phyloP scores from a whole-genome alignment of 2,329 filamentous ascomycete species.

The Colletotrichum sp. region DNA sequence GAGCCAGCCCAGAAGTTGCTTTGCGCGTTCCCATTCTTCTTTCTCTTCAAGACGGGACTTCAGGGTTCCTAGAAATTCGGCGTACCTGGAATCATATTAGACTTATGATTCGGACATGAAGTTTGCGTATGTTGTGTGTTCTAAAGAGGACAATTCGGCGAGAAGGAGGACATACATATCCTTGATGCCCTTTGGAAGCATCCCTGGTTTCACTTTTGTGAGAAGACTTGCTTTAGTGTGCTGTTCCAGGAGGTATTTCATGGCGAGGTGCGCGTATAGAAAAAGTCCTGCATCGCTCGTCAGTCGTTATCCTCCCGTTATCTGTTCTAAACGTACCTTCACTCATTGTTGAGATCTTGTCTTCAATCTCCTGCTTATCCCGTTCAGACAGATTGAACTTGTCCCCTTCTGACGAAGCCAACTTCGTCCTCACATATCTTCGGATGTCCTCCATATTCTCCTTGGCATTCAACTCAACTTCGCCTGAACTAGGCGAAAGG shows the following conservation, averaged over 20 bases:
- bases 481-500: constrained; percentile 25
- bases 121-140: too few species aligned
- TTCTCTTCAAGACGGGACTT: not conserved
- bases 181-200: constrained; percentile 8
- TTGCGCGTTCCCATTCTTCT: constrained; percentile 26
- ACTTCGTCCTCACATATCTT: not conserved
- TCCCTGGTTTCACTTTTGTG: constrained; percentile 20
- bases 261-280: constrained; percentile 32
- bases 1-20: constrained; percentile 42
- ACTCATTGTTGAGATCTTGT: constrained; percentile 6
- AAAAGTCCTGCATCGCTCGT: constrained; percentile 29
- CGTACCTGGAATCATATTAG: constrained; percentile 26
- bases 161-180: not conserved
- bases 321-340: not conserved
- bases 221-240: constrained; percentile 21
- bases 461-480: constrained; percentile 30
- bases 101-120: too few species aligned
- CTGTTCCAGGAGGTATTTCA: constrained; percentile 29
- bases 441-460: constrained; percentile 13
- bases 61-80: constrained; percentile 25
- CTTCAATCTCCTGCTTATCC: not conserved
- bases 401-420: not conserved
- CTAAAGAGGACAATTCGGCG: too few species aligned
- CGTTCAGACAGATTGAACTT: not conserved
- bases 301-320: not conserved